Conservation (phyloP, 441 rosid species). For the Pelargonium myrrhifolium region DNA sequence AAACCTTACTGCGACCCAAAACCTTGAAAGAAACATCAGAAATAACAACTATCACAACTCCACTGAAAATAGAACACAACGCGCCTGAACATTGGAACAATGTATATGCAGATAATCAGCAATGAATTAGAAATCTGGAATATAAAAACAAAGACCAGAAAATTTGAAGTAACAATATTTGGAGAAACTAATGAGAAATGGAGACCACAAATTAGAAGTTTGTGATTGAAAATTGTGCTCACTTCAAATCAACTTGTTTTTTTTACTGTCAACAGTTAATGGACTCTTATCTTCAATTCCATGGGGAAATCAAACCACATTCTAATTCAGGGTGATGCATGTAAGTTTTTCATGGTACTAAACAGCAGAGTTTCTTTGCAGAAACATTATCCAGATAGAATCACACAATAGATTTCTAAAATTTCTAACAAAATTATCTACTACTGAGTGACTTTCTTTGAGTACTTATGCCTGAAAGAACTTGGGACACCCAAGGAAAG, state of each 20-base stretch:
- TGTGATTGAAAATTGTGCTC: background rate
- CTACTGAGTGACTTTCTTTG: background rate
- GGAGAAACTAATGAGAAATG: background rate
- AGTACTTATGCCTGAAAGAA: background rate
- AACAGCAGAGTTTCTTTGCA: background rate
- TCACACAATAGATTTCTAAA: background rate
- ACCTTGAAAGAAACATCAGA: constrained; percentile 46
- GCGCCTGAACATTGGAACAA: background rate
- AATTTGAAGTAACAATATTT: background rate
- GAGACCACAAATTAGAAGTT: background rate
- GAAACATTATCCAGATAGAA: background rate
- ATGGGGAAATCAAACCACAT: constrained; percentile 6
- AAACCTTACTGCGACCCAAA: constrained; percentile 79
- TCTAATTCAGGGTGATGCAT: background rate
- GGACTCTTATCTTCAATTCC: background rate
- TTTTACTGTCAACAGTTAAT: background rate
- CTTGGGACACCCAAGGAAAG: background rate
- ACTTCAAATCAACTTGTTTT: background rate
- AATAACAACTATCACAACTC: background rate
- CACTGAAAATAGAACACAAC: background rate
- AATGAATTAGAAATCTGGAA: background rate
- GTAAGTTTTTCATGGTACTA: background rate
- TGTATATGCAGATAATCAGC: constrained; percentile 1
- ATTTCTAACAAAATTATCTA: background rate
- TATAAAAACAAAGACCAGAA: background rate